These are phyloP conservation scores for Penicillium sumatraense DNA, from an alignment of 2,329 filamentous ascomycete species.

Conservation along the genomic window DNA sequence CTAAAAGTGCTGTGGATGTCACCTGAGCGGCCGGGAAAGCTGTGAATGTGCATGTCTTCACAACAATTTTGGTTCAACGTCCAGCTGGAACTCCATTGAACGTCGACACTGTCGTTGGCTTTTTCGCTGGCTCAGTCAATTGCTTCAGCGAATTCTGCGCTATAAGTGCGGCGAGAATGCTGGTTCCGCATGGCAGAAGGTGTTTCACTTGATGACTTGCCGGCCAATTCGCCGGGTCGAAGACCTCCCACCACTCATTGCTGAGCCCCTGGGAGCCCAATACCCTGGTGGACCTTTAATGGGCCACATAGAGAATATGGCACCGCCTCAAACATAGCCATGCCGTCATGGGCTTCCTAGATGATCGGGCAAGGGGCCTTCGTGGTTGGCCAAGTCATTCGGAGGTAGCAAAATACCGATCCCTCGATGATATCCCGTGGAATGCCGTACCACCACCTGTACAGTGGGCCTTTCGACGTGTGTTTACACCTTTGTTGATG, in stretches of 20 bases:
- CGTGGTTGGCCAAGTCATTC: constrained; percentile 14
- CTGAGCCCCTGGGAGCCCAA: neutral
- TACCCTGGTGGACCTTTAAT: neutral
- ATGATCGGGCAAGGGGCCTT: neutral
- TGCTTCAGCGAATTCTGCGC: too few relatives aligned
- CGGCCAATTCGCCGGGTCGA: neutral
- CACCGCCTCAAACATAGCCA: neutral
- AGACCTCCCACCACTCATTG: neutral
- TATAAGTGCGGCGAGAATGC: too few relatives aligned
- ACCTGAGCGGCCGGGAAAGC: too few relatives aligned
- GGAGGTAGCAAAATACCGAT: constrained; percentile 25
- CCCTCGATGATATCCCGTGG: constrained; percentile 15
- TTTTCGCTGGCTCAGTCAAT: too few relatives aligned
- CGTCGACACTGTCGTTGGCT: too few relatives aligned
- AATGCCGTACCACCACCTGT: constrained; percentile 23
- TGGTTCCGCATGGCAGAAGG: neutral
- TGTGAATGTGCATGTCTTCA: too few relatives aligned
- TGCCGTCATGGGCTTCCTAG: neutral
- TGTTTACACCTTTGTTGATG: constrained; percentile 17
- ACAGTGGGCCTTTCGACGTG: neutral
- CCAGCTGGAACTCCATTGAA: too few relatives aligned
- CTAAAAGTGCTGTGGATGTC: too few relatives aligned
- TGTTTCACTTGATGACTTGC: neutral
- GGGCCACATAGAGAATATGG: neutral
- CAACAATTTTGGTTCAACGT: too few relatives aligned